phyloP scores from a whole-genome alignment of 306 rosid species.

The Clitoria ternatea region DNA sequence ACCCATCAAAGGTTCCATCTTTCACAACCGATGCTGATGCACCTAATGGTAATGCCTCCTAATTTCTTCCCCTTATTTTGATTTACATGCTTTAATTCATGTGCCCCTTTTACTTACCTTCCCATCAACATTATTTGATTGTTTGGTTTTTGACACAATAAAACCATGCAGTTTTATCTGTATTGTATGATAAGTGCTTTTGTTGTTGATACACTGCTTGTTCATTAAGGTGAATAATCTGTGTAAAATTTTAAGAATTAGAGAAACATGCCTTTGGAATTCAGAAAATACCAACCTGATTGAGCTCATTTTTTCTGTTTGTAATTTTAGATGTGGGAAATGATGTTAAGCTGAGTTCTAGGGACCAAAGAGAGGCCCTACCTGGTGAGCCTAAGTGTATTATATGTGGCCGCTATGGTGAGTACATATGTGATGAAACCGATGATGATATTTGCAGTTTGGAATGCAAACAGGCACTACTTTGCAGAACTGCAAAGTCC shows the following conservation, averaged over 20 bases:
- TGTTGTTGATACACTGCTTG: background rate
- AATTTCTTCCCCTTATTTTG: background rate
- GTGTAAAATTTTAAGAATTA: background rate
- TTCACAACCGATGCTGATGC: background rate
- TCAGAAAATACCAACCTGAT: background rate
- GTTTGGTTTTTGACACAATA: background rate
- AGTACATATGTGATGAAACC: slow-evolving; percentile 74
- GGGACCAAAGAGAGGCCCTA: slow-evolving; percentile 70
- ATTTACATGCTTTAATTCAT: background rate
- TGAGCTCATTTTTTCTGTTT: slow-evolving; percentile 6
- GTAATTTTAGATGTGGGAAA: slow-evolving; percentile 27
- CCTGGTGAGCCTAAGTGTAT: slow-evolving; percentile 71
- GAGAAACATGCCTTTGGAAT: background rate
- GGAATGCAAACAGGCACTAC: slow-evolving; percentile 67
- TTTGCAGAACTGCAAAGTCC: slow-evolving; percentile 36
- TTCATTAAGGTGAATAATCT: background rate
- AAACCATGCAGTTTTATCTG: background rate
- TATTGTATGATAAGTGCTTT: background rate
- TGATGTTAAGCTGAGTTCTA: slow-evolving; percentile 49
- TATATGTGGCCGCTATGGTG: slow-evolving; percentile 77
- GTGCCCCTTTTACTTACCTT: background rate
- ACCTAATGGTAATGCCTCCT: slow-evolving; percentile 9
- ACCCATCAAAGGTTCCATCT: background rate
- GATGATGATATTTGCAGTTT: slow-evolving; percentile 84
- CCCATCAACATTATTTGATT: background rate